A percentile compares a stretch with the other conserved stretches of the same genome.
Conservation (phyloP, 2,329 filamentous ascomycete genomes). For the Penicillium sp. region DNA sequence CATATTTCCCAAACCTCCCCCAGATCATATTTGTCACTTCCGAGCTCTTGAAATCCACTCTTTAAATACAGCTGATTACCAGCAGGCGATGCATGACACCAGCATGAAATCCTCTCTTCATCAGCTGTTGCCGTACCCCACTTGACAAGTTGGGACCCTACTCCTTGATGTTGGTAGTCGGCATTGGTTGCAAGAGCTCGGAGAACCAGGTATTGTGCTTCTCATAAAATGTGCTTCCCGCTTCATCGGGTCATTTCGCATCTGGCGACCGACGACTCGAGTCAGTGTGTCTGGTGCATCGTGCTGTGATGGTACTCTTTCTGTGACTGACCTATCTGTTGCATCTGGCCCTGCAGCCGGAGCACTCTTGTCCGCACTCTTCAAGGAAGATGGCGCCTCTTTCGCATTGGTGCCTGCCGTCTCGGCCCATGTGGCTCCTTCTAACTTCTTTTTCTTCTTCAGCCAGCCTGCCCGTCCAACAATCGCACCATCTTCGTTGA, state of each 20-base stretch:
- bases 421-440: neutral
- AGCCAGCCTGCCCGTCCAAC: neutral
- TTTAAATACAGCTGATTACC: neutral
- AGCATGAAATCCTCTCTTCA: neutral
- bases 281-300: neutral
- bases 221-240: neutral
- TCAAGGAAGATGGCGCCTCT: neutral
- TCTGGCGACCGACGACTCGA: neutral
- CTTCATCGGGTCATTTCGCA: neutral
- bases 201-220: neutral
- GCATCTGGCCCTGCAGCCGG: neutral
- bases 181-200: neutral
- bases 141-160: neutral
- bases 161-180: neutral
- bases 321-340: neutral
- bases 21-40: neutral
- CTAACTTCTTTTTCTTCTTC: neutral
- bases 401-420: neutral
- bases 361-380: neutral
- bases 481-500: neutral
- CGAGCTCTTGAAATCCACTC: neutral
- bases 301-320: neutral
- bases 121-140: neutral
- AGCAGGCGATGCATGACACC: neutral
- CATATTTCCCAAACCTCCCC: neutral